These are phyloP conservation scores for Globisporangium spinosum DNA, from an alignment of 352 stramenopile species.

Conservation along the genomic window DNA sequence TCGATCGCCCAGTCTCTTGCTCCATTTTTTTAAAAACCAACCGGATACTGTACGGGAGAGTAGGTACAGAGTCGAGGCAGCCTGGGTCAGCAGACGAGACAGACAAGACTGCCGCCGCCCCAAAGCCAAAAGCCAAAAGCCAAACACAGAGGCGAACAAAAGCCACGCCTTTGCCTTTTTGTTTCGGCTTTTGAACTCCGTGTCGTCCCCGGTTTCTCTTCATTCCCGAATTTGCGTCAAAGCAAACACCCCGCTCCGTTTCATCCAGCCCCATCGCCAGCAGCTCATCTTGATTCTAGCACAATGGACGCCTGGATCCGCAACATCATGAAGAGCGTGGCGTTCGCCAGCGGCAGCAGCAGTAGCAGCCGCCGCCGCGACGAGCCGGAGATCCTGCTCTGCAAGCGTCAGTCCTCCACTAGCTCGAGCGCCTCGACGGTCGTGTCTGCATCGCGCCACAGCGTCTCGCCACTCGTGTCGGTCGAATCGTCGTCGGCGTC, in stretches of 20 bases:
- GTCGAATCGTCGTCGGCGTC: conserved; percentile 1
- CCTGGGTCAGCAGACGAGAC: not conserved
- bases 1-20: not conserved
- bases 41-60: not conserved
- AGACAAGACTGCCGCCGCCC: not conserved
- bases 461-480: not conserved
- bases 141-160: not conserved
- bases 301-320: conserved; percentile 45
- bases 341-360: conserved; percentile 10
- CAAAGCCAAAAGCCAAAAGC: not conserved
- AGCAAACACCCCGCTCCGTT: not conserved
- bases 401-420: conserved; percentile 11
- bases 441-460: not conserved
- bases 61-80: not conserved
- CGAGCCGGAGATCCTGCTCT: conserved; percentile 30
- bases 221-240: conserved; percentile 43
- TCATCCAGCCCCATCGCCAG: not conserved
- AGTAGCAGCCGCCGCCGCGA: conserved; percentile 7
- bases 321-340: conserved; percentile 21
- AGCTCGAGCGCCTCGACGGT: not conserved
- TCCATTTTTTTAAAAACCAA: not conserved
- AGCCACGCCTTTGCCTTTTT: not conserved
- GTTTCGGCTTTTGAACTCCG: conserved; percentile 1
- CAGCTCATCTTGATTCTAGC: not conserved
- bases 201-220: conserved; percentile 1